These are phyloP conservation scores for Phaeoacremonium minimum DNA, from an alignment of 2,329 filamentous ascomycete species.

Conservation along the genomic window DNA sequence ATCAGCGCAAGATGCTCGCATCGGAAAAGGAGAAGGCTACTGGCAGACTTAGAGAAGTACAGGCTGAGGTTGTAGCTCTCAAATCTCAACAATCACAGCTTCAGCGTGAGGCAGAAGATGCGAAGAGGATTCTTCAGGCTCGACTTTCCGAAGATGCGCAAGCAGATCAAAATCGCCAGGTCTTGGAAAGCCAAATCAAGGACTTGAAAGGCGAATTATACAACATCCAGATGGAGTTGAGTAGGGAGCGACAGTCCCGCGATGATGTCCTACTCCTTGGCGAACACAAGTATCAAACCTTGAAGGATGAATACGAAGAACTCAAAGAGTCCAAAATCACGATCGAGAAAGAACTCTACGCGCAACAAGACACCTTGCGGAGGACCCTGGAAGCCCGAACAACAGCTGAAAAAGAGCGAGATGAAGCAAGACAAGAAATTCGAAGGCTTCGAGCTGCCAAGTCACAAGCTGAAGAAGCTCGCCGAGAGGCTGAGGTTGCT, in stretches of 20 bases:
- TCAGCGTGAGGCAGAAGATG: slow-evolving; percentile 83
- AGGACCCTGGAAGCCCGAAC: slow-evolving; percentile 78
- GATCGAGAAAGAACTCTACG: slow-evolving; percentile 96
- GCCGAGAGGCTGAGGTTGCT: slow-evolving; percentile 73
- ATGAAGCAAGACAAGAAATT: slow-evolving; percentile 83
- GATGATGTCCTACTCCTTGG: slow-evolving; percentile 89
- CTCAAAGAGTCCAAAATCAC: slow-evolving; percentile 94
- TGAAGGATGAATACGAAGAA: slow-evolving; percentile 80
- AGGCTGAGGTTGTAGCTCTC: slow-evolving; percentile 84
- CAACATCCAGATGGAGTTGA: slow-evolving; percentile 81
- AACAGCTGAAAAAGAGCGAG: slow-evolving; percentile 79
- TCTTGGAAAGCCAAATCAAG: slow-evolving; percentile 82
- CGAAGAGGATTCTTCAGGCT: slow-evolving; percentile 79
- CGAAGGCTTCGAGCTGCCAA: slow-evolving; percentile 79
- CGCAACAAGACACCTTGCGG: slow-evolving; percentile 86
- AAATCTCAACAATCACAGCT: slow-evolving; percentile 79
- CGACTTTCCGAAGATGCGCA: slow-evolving; percentile 88
- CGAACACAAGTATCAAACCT: slow-evolving; percentile 78
- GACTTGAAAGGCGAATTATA: slow-evolving; percentile 84
- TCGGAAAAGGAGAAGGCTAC: slow-evolving; percentile 77
- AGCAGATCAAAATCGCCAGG: slow-evolving; percentile 72
- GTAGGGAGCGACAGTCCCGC: slow-evolving; percentile 84
- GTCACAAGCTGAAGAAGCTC: slow-evolving; percentile 78
- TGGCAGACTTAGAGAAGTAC: slow-evolving; percentile 72
- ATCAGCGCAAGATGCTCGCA: slow-evolving; percentile 68